Percentiles rank a stretch among this genome's conserved stretches.
phyloP scores from a whole-genome alignment of 495 filamentous ascomycete species.

The Rhypophila decipiens region DNA sequence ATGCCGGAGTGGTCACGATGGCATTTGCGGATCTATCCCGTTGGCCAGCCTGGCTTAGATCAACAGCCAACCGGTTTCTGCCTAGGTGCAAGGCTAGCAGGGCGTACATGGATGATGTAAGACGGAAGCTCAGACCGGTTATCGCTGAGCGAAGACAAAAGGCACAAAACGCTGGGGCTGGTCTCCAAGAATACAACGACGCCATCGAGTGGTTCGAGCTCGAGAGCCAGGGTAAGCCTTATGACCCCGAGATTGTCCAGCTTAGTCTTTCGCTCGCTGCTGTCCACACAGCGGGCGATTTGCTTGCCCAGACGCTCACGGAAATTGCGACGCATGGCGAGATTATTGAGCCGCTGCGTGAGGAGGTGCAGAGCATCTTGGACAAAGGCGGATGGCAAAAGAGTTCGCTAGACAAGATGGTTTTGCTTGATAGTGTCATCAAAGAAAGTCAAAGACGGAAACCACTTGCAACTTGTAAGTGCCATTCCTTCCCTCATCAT shows the following conservation, averaged over 20 bases:
- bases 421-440: constrained; percentile 45
- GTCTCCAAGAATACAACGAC: constrained; percentile 28
- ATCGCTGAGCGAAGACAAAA: constrained; percentile 20
- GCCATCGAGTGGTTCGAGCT: constrained; percentile 31
- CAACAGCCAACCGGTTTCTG: constrained; percentile 28
- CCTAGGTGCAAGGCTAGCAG: constrained; percentile 21
- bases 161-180: constrained; percentile 11
- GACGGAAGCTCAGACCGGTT: constrained; percentile 18
- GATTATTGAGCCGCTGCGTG: constrained; percentile 25
- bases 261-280: constrained; percentile 22
- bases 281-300: constrained; percentile 33
- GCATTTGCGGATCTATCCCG: too few relatives aligned
- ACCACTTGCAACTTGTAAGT: constrained; percentile 16
- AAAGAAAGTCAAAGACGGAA: constrained; percentile 41
- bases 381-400: constrained; percentile 37
- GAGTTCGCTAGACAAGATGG: constrained; percentile 45
- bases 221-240: constrained; percentile 18
- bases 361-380: constrained; percentile 30
- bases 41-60: too few relatives aligned
- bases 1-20: too few relatives aligned
- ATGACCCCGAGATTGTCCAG: constrained; percentile 23
- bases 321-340: constrained; percentile 33
- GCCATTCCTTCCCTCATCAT: not conserved
- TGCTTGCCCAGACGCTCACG: constrained; percentile 27
- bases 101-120: constrained; percentile 14